Base-by-base conservation (phyloP, 1,139 yeast species). In the Hanseniaspora gamundiae region DNA sequence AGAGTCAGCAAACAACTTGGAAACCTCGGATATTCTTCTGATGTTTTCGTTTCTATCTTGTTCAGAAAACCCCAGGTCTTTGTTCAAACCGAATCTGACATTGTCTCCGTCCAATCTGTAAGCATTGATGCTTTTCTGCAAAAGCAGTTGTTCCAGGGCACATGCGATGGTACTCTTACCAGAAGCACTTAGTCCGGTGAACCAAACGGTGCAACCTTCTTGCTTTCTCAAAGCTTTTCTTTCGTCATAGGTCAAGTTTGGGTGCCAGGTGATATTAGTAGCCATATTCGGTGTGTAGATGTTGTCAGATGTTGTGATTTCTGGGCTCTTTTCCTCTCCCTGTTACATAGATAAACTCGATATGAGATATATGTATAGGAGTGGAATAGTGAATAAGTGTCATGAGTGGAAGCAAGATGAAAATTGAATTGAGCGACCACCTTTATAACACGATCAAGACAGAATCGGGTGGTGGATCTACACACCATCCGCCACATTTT, bases 111-210 rank as follows among this genome's bases (percentile, higher is more conserved):
- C 97, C 51, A 88, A 70, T 61, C 97, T 77, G 67, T 88, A 88
- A 27, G 95, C 75, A 51, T 78, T 73, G 52, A 80, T 67, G 24
- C 80, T 77, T 53, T 76, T 63, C 52, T 78, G 75, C 51, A 88
- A 71, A 47, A 88, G 68, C 48, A 76, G 70, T 65, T 84, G 93
- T 64, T 88, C 97, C 48, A 88, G 72, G 6, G 95, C 96, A 62
- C 95, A 84, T 2, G 97, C 97, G 59, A 88, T 83, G 45, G 96
- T 88, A 56, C 91, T 80, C 64, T 88, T 88, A 49, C 97, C 97
- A 45, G 94, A 81, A 7, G 97, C 97, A 49, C 94, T 83, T 52
- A 88, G 73, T 2, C 97, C 97, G 10, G 97, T 88, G 55, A 88
- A 73, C 97, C 97, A 88, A 38, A 88, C 71, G 21, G 97, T 88